Base-by-base conservation (phyloP, 2,329 filamentous ascomycete species). In the Colletotrichum sp. region DNA sequence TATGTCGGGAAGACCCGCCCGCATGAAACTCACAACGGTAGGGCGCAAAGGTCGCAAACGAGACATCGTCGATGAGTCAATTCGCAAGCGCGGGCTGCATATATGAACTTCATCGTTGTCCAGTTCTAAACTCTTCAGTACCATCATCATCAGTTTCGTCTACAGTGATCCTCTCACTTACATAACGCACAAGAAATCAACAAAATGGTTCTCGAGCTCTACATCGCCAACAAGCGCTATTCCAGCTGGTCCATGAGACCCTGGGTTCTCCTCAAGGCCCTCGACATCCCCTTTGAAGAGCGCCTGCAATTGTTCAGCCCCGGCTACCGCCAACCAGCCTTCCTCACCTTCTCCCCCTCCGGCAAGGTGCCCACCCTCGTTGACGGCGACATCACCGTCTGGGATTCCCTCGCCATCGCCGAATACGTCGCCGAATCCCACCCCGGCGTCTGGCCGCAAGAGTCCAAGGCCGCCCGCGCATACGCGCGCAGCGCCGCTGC, bases 331-430 rank as follows among this genome's bases (percentile, higher is more conserved):
- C 87, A 83, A 72, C 83, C 81, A 52, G 81, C 79, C 8, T 88
- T 84, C 76, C 78, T 78, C 70, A 74, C 78, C 28, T 88, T 85
- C 80, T 89, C 84, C 36, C 88, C 83, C 63, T 80, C 79, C 5
- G 87, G 82, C 73, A 87, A 87, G 60, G 87, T 89, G 10, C 87
- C 87, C 3, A 84, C 85, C 72, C 80, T 88, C 13, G 80, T 85
- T 30, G 83, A 86, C 69, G 76, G 63, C 18, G 79, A 80, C 13
- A 72, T 78, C 13, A 80, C 86, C 36, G 75, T 85, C 8, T 87
- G 85, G 81, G 88, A 90, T 76, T 89, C 88, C 0, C 82, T 89
- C 16, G 85, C 88, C 71, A 89, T 90, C 64, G 82, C 81, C 81
- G 88, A 89, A 72, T 87, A 86, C 78, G 80, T 90, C 6, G 86